A percentile compares a stretch with the other conserved stretches of the same genome.
These are phyloP conservation scores for Fusarium sp. DNA, from an alignment of 2,329 filamentous ascomycete species.

Conservation along the genomic window DNA sequence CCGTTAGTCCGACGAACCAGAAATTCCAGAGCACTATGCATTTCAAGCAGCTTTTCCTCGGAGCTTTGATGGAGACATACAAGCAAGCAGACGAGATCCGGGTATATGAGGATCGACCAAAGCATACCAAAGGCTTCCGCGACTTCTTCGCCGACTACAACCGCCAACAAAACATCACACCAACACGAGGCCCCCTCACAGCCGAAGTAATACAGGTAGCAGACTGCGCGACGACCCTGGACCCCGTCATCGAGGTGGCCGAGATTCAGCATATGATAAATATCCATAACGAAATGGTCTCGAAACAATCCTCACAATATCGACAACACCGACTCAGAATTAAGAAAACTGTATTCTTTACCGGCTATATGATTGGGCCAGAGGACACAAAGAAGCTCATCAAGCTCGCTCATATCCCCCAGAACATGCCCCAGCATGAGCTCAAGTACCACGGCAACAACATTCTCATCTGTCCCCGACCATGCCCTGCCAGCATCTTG, in stretches of 20 bases:
- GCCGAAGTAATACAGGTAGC: slow-evolving; percentile 90
- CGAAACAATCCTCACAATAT: slow-evolving; percentile 52
- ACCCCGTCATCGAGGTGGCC: slow-evolving; percentile 84
- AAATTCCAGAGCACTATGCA: slow-evolving; percentile 86
- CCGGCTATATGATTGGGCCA: slow-evolving; percentile 86
- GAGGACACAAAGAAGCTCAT: slow-evolving; percentile 81
- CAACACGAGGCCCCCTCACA: slow-evolving; percentile 74
- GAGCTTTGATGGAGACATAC: slow-evolving; percentile 88
- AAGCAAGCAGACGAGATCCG: slow-evolving; percentile 84
- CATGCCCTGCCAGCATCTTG: slow-evolving; percentile 79
- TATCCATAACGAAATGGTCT: slow-evolving; percentile 77
- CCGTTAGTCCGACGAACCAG: slow-evolving; percentile 84
- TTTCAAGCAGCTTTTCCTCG: slow-evolving; percentile 91
- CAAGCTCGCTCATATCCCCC: slow-evolving; percentile 76
- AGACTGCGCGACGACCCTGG: slow-evolving; percentile 80
- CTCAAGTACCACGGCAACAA: slow-evolving; percentile 89
- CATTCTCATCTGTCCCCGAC: slow-evolving; percentile 88
- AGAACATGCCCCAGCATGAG: slow-evolving; percentile 75
- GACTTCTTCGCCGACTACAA: slow-evolving; percentile 89
- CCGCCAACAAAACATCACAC: slow-evolving; percentile 63
- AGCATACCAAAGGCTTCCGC: slow-evolving; percentile 84
- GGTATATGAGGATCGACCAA: slow-evolving; percentile 77
- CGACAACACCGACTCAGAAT: slow-evolving; percentile 73
- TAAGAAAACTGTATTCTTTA: slow-evolving; percentile 91
- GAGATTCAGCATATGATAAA: slow-evolving; percentile 93